Percentiles rank a stretch among this genome's conserved stretches.
phyloP scores from a whole-genome alignment of 345 rosid genomes.

The Dipteronia dyeriana region DNA sequence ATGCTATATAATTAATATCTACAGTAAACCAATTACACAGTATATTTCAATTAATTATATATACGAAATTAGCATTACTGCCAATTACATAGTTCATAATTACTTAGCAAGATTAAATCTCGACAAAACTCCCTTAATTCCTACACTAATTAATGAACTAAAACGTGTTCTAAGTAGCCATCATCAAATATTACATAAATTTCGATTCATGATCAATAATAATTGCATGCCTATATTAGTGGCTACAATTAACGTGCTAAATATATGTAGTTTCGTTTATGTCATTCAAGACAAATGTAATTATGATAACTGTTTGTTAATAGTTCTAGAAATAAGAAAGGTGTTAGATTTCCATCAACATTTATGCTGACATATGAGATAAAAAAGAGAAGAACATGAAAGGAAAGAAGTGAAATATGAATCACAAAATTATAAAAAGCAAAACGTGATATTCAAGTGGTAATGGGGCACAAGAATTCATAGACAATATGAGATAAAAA shows the following conservation, averaged over 20 bases:
- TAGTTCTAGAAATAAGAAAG: not conserved
- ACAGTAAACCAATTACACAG: not conserved
- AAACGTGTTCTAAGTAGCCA: too few species aligned
- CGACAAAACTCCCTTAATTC: not conserved
- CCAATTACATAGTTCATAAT: too few species aligned
- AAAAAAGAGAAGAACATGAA: not conserved
- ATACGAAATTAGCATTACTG: too few species aligned
- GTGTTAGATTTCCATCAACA: not conserved
- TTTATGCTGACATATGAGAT: conserved; percentile 1
- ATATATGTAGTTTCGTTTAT: not conserved
- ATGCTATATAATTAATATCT: not conserved
- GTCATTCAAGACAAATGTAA: not conserved
- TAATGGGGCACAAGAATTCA: not conserved
- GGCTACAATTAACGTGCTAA: too few species aligned
- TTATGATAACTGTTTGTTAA: not conserved
- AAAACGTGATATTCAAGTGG: not conserved
- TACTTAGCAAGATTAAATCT: not conserved
- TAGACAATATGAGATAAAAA: not conserved
- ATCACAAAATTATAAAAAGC: not conserved
- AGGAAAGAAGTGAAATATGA: not conserved
- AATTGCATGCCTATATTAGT: too few species aligned
- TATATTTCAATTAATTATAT: not conserved
- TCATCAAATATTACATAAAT: too few species aligned
- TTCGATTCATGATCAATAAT: too few species aligned
- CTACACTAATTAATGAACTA: too few species aligned